Evolutionary conservation across 345 rosid species (phyloP), one percentile per base, ranked within the genome.

Genomic region (Balakata baccata): DNA sequence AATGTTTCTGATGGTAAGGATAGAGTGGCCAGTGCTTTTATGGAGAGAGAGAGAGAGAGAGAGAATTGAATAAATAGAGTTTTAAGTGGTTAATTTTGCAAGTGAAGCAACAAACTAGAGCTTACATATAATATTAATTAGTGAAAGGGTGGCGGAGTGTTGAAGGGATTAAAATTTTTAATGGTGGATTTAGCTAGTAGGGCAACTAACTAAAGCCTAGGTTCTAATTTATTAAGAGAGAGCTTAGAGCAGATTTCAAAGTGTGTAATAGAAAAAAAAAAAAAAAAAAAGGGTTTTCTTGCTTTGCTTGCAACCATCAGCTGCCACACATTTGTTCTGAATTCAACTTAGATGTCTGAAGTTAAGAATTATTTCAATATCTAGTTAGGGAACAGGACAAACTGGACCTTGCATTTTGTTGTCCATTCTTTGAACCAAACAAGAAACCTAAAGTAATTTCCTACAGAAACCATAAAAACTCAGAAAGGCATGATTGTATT

Each of bases 41-140:
- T 72, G 53, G 34, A 62, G 65, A 72, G 37, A 72, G 52, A 70
- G 46, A 37, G 52, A 56, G 37, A 59, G 51, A 60, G 41, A 46
- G 34, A 69, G 25, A n/a, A 56, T 62, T 11, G 64, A 54, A 54
- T 5, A 54, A 69, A 69, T 18, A 58, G 37, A 45, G 17, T 9
- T 22, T 43, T 7, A 14, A 71, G 29, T 10, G 59, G 50, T n/a
- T 63, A 61, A 72, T 62, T 62, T 72, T 72, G 68, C 68, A 62
- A 72, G 75, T 61, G 75, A 72, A 72, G 75, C 75, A 72, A 72
- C 66, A n/a, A 29, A 39, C 18, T 11, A 54, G 64, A 72, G 68
- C 34, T 49, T 22, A 13, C 34, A 37, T 51, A 61, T 61, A 62
- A 56, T 39, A 70, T 70, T 70, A 41, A 57, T 11, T 16, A 45